Evolutionary conservation across 306 rosid species (phyloP), one percentile per base, ranked within the genome.

Genomic region (Casuarina glauca): DNA sequence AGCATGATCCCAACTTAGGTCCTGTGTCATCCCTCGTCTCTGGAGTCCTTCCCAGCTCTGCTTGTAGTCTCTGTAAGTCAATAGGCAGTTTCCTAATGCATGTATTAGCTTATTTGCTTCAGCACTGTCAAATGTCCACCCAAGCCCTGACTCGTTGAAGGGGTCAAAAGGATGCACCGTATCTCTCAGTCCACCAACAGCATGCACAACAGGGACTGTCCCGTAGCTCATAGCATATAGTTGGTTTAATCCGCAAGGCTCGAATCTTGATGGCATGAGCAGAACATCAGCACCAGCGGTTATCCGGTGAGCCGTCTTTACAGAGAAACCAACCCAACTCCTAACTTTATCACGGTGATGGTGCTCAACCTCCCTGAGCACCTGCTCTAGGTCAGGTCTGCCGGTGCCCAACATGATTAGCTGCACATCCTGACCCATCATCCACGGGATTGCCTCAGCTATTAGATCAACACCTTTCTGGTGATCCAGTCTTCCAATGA

Each of bases 11-110:
- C 99, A 95, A 57, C 99, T 91, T 58, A 93, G 89, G 80, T 95
- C 98, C 75, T 89, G 93, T 43, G 10, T 67, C 99, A 95, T 95
- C 45, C 99, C 99, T 70, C 99, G 91, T 84, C 78, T 80, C 79
- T 95, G 99, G 55, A 95, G 84, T 78, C 99, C 99, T 87, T 91
- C 91, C 99, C 99, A 95, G 57, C 98, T 95, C 84, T 90, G 69
- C 88, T 91, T 91, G 83, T 79, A 95, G 74, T 95, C 84, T 39
- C 90, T 69, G 77, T 76, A 91, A 6, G 99, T 95, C 71, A 26
- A 69, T 19, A 95, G 75, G 80, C 98, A 93, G 89, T 90, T 95
- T 73, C 90, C 90, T 70, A 95, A 81, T 11, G 99, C 91, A 4
- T 93, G 17, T 64, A 81, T 89, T 42, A 95, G 82, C 89, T 84